phyloP scores from a whole-genome alignment of 805 yeast species.

The Metschnikowia anglica region DNA sequence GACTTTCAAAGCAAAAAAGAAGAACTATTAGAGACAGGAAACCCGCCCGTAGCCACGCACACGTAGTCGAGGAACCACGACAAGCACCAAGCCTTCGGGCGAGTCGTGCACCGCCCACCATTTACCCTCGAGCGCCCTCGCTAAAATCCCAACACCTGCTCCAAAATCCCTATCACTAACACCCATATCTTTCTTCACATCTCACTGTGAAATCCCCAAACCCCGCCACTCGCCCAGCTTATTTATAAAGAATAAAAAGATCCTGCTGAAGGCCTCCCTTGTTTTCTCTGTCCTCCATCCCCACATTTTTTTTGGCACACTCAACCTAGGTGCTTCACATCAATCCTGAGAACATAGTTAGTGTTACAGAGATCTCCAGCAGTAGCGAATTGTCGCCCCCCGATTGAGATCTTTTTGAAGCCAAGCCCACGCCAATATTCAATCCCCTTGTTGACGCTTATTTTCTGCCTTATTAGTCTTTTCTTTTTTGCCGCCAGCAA shows the following conservation, averaged over 20 bases:
- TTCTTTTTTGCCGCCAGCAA: neutral
- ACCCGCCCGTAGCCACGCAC: no score
- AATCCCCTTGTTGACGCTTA: neutral
- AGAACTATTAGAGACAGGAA: no score
- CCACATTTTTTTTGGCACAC: neutral
- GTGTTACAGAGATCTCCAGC: no score
- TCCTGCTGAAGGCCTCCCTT: no score
- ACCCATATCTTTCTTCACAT: conserved; percentile 1
- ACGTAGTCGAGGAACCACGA: no score
- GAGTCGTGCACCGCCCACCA: conserved; percentile 4
- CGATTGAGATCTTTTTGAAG: neutral
- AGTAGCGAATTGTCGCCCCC: no score
- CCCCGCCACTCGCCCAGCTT: no score
- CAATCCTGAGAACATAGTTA: no score
- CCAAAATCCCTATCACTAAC: neutral
- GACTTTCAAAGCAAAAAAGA: no score
- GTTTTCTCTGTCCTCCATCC: no score
- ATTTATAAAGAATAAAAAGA: no score
- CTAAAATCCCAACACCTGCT: conserved; percentile 6
- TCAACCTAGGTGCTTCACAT: neutral
- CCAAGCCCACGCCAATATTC: no score
- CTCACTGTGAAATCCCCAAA: neutral
- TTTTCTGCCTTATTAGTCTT: neutral
- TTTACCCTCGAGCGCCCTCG: neutral
- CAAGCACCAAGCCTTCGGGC: neutral